phyloP scores from a whole-genome alignment of 2,329 filamentous ascomycete species.

The Botrytis sinoallii region DNA sequence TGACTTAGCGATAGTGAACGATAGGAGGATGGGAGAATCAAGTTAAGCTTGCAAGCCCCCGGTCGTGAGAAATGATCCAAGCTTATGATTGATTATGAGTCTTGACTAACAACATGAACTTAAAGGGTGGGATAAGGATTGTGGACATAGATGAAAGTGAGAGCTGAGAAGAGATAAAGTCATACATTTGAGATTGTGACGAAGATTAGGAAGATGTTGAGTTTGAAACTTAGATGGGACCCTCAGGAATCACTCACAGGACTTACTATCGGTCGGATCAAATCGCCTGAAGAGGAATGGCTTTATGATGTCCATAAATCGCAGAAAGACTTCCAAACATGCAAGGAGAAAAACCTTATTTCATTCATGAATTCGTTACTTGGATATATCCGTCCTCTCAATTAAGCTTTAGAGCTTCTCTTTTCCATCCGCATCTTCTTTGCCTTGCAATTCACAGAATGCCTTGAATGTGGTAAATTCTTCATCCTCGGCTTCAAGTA shows the following conservation, averaged over 20 bases:
- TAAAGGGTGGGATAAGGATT: not conserved
- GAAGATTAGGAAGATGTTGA: not conserved
- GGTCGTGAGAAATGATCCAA: not conserved
- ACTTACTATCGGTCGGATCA: not conserved
- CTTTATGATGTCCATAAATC: not conserved
- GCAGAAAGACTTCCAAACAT: not conserved
- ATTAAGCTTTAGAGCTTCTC: conserved; percentile 29
- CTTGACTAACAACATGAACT: not conserved
- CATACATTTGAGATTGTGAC: not conserved
- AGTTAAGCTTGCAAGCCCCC: not conserved
- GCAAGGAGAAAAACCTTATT: not conserved
- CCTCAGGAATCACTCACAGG: not conserved
- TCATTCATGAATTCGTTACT: conserved; percentile 14
- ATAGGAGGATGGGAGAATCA: not conserved
- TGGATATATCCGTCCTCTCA: not conserved
- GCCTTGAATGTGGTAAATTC: conserved; percentile 88
- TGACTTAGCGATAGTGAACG: conserved; percentile 10
- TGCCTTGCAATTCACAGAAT: conserved; percentile 75
- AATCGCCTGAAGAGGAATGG: not conserved
- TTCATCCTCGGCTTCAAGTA: conserved; percentile 71
- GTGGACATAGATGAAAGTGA: not conserved
- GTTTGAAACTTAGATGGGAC: not conserved
- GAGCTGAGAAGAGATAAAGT: not conserved
- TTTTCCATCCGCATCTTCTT: conserved; percentile 30
- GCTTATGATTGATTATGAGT: not conserved